phyloP scores from a whole-genome alignment of 768 basidiomycete species.

The Collybia nuda region DNA sequence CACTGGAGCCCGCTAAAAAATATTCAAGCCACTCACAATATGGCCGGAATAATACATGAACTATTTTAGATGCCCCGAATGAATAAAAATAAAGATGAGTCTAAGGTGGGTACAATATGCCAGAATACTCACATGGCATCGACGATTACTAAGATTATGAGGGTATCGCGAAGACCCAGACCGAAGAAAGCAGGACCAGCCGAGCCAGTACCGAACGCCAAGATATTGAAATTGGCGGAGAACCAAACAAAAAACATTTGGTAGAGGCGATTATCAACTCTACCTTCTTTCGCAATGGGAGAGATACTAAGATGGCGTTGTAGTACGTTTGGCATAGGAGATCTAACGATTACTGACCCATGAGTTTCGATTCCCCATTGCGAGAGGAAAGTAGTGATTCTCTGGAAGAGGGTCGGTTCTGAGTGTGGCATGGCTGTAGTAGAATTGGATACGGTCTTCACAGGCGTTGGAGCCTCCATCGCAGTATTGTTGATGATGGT shows the following conservation, averaged over 20 bases:
- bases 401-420: neutral
- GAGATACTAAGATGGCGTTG: conserved; percentile 37
- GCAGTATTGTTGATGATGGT: too few relatives aligned
- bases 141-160: conserved; percentile 45
- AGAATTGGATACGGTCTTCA: too few relatives aligned
- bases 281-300: conserved; percentile 48
- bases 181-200: conserved; percentile 59
- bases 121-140: conserved; percentile 39
- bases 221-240: conserved; percentile 66
- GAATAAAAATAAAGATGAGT: neutral
- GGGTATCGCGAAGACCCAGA: conserved; percentile 51
- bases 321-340: neutral
- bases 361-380: conserved; percentile 33
- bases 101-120: neutral
- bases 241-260: conserved; percentile 77
- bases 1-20: neutral
- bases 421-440: too few relatives aligned
- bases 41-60: conserved; percentile 53
- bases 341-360: conserved; percentile 18
- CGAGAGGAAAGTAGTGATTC: conserved; percentile 19
- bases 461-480: too few relatives aligned
- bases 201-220: conserved; percentile 61
- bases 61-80: conserved; percentile 16
- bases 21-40: conserved; percentile 41
- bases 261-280: conserved; percentile 57